Conservation (phyloP, 202 grass and related monocot species). For the Elaeis oleifera region DNA sequence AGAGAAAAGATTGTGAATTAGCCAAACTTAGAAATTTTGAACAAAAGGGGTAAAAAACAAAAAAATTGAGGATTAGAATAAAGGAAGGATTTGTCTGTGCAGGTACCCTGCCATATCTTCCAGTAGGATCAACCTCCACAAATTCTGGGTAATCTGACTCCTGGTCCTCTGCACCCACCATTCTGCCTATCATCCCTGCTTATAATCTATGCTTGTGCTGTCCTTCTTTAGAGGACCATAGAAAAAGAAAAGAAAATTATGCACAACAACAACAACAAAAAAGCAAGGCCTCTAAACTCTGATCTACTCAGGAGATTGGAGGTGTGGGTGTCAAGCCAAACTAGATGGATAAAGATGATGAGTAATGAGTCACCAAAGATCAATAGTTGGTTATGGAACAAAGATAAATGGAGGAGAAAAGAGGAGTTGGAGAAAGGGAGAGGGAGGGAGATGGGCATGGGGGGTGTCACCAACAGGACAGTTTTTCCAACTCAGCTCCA, state of each 20-base stretch:
- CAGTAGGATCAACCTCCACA: constrained; percentile 84
- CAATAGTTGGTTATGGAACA: constrained; percentile 27
- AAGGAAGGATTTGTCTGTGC: no score
- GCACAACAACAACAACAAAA: no score
- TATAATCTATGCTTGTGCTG: background rate
- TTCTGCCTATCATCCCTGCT: constrained; percentile 23
- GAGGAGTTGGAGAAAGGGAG: background rate
- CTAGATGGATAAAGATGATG: background rate
- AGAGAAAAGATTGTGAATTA: constrained; percentile 13
- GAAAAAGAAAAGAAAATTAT: no score
- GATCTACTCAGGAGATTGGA: no score
- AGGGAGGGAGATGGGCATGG: constrained; percentile 15
- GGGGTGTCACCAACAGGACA: constrained; percentile 19
- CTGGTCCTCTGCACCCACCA: constrained; percentile 42
- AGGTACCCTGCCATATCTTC: constrained; percentile 93
- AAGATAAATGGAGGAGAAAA: background rate
- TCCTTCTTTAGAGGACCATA: background rate
- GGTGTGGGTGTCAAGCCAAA: background rate
- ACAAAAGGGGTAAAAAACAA: background rate
- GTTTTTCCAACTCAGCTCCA: background rate
- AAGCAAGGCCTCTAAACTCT: no score
- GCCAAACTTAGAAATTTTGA: background rate
- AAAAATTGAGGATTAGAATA: background rate
- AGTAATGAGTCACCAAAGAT: constrained; percentile 32
- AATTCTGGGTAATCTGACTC: constrained; percentile 44